A percentile compares a stretch with the other conserved stretches of the same genome.
These are phyloP conservation scores for Hevea brasiliensis DNA, from an alignment of 345 rosid species.

Conservation along the genomic window DNA sequence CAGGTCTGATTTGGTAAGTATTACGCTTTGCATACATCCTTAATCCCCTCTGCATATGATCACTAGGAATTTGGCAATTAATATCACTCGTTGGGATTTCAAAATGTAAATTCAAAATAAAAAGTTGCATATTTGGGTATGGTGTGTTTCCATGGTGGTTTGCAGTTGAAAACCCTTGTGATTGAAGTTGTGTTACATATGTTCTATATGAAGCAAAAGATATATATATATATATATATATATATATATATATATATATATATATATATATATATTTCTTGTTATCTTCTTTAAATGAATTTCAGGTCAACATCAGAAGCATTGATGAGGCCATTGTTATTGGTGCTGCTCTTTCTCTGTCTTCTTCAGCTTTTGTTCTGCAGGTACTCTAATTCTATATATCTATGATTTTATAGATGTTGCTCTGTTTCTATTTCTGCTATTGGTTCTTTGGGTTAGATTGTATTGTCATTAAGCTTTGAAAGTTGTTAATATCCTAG, in stretches of 20 bases:
- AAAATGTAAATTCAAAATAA: neutral
- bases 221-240: too few relatives aligned
- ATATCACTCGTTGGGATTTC: neutral
- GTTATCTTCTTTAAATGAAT: conserved; percentile 8
- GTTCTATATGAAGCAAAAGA: neutral
- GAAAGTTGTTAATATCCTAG: neutral
- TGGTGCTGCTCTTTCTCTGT: conserved; percentile 95
- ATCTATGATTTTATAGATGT: conserved; percentile 1
- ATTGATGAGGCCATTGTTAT: conserved; percentile 94
- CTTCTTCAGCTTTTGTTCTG: conserved; percentile 95
- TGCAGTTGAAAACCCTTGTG: conserved; percentile 2
- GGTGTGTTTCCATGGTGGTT: conserved; percentile 11
- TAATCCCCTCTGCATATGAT: conserved; percentile 3
- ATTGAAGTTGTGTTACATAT: neutral
- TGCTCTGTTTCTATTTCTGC: neutral
- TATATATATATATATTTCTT: conserved; percentile 9
- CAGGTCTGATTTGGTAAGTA: conserved; percentile 78
- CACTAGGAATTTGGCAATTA: neutral
- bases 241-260: too few relatives aligned
- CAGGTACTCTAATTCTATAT: conserved; percentile 56
- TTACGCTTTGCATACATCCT: neutral
- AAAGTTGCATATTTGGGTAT: conserved; percentile 1
- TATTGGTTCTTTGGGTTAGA: neutral
- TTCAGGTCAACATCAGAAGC: conserved; percentile 93
- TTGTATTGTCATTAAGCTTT: neutral